Evolutionary conservation across 73 alveolate species (phyloP), one percentile per base, ranked within the genome.

Genomic region (Halteria grandinella): DNA sequence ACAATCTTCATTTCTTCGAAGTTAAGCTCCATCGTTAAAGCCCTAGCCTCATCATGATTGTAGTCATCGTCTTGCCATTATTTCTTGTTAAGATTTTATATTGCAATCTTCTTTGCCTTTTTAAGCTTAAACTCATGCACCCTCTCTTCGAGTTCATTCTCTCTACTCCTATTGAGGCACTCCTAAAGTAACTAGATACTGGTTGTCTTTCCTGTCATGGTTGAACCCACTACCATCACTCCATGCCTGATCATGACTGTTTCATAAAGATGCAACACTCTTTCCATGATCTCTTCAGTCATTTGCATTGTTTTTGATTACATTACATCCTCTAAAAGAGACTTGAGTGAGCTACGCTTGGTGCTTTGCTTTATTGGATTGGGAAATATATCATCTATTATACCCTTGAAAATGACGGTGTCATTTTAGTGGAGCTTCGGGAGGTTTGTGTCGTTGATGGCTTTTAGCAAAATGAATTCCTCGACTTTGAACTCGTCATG

Each of bases 151-250:
- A 82, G 37, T 52, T 82, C 91, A 71, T 82, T 82, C 43, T 82
- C 91, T 41, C 98, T 79, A 69, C 85, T 72, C 57, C 95, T 51
- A 89, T 92, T 75, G 12, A 92, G 75, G 3, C 96, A 80, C 60
- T 92, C 93, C 71, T 58, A 55, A 24, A 92, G 78, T 18, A 83
- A 75, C 54, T 79, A 69, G 51, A 88, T 88, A 41, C 86, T 72
- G 28, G 98, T 88, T 24, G 98, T 92, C 71, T 92, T 92, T 33
- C 98, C 98, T 12, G 89, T 52, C 55, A 85, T 27, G 8, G 94
- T 79, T 0, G 84, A 39, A 0, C 94, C 94, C 6, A 85, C 94
- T 1, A 85, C 57, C 94, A 85, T 85, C 1, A 85, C 86, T 41
- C 90, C 94, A 45, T 85, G 94, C 21, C 94, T 88, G 50, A 92